Percentiles rank a stretch among this genome's conserved stretches.
phyloP scores from a whole-genome alignment of 106 monocot genomes.

The Vanilla planifolia region DNA sequence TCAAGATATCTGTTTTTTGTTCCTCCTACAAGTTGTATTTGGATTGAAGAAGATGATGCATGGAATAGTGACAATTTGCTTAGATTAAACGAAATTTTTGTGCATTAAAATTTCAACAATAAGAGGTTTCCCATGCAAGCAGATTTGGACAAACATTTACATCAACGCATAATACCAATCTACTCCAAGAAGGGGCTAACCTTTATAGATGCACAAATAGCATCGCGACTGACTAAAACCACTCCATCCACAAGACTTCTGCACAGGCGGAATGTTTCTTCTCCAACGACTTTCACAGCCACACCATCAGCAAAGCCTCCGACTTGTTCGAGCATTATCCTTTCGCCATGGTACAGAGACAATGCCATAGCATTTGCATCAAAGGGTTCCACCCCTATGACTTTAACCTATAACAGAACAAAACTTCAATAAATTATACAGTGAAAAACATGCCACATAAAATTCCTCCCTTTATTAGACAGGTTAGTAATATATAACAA shows the following conservation, averaged over 20 bases:
- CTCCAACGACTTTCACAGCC: constrained; percentile 92
- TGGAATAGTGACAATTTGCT: no score
- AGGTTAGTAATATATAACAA: no score
- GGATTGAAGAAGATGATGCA: no score
- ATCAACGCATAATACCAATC: not conserved
- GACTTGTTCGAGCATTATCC: constrained; percentile 88
- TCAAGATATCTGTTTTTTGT: no score
- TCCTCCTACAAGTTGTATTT: no score
- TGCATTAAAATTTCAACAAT: no score
- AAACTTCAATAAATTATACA: no score
- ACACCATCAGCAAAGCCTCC: constrained; percentile 99
- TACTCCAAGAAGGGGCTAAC: constrained; percentile 16
- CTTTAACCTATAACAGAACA: constrained; percentile 54
- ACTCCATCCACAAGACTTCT: constrained; percentile 82
- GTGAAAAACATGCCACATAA: no score
- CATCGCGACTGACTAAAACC: constrained; percentile 95
- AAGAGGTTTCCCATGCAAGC: no score
- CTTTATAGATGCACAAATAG: constrained; percentile 99
- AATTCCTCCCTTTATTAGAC: no score
- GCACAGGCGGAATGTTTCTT: constrained; percentile 91
- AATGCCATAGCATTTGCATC: constrained; percentile 99
- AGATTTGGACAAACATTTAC: no score
- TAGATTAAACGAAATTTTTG: no score
- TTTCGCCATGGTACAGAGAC: constrained; percentile 85
- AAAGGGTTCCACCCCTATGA: constrained; percentile 91